Conservation (phyloP, 1,139 yeast species). For the Kazachstania sp. region DNA sequence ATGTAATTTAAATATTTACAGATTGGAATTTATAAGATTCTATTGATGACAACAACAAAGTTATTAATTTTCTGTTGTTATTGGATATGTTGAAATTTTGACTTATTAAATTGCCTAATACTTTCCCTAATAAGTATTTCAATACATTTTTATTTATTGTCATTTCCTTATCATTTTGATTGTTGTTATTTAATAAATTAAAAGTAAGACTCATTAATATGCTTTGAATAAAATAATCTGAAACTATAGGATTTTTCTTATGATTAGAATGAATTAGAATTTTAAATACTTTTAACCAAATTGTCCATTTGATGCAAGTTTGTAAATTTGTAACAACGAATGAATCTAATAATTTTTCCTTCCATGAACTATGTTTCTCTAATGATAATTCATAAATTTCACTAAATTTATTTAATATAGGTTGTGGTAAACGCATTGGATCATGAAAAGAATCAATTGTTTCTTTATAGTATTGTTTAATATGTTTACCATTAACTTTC, state of each 20-base stretch:
- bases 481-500: neutral
- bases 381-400: constrained; percentile 21
- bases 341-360: constrained; percentile 18
- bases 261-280: constrained; percentile 7
- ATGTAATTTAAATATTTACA: neutral
- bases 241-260: neutral
- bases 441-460: constrained; percentile 5
- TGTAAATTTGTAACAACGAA: constrained; percentile 17
- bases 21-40: constrained; percentile 7
- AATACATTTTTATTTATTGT: constrained; percentile 16
- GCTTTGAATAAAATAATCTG: constrained; percentile 15
- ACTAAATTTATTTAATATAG: constrained; percentile 18
- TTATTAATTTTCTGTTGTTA: constrained; percentile 6
- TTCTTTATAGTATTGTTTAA: neutral
- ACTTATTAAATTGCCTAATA: constrained; percentile 5
- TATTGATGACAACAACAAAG: constrained; percentile 14
- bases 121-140: constrained; percentile 13
- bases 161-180: constrained; percentile 9
- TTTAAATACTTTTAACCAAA: constrained; percentile 20
- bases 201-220: constrained; percentile 18
- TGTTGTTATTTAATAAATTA: constrained; percentile 13
- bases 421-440: constrained; percentile 12
- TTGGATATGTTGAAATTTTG: neutral
- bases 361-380: constrained; percentile 10
- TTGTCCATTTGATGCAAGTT: constrained; percentile 23